Base-by-base conservation (phyloP, 2,329 filamentous ascomycete species). In the Ascochyta lentis region DNA sequence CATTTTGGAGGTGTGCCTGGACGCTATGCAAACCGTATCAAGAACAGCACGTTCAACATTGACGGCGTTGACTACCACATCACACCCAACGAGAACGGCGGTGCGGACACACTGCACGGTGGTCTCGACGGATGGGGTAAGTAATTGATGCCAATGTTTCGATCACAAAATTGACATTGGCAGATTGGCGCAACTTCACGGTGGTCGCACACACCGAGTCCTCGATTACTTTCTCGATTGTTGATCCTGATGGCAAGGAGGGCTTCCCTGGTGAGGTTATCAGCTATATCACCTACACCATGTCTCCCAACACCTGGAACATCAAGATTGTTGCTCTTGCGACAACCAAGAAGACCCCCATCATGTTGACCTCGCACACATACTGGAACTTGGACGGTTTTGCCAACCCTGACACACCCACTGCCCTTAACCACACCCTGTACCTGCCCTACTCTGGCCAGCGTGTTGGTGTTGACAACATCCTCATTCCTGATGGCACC, bases 321-420 rank as follows among this genome's bases (percentile, higher is more conserved):
- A 81, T 92, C 66, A 88, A 85, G 76, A 91, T 93, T 81, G 78
- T 87, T 13, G 90, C 89, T 37, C 74, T 89, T 51, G 80, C 89
- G 3, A 86, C 87, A 8, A 90, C 88, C 27, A 86, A 90, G 77
- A 88, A 87, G 78, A 93, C 90, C 6, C 90, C 90, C 44, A 91
- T 94, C 73, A 93, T 94, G 90, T 81, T 94, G 54, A 90, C 84
- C 70, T 85, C 86, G 39, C 86, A 89, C 74, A 85, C 84, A 7
- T 94, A 94, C 81, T 94, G 90, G 90, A 93, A 93, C 73, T 80
- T 94, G 40, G 90, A 93, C 68, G 90, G 87, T 31, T 94, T 90
- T 67, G 82, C 88, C 67, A 91, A 92, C 77, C 85, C 88, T 54
- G 82, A 89, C 71, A 90, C 88, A 2, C 79, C 81, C 54, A 80